These are phyloP conservation scores for Straminergon stramineum DNA, from an alignment of 225 moss, liverwort and hornwort genomes.

Conservation along the genomic window DNA sequence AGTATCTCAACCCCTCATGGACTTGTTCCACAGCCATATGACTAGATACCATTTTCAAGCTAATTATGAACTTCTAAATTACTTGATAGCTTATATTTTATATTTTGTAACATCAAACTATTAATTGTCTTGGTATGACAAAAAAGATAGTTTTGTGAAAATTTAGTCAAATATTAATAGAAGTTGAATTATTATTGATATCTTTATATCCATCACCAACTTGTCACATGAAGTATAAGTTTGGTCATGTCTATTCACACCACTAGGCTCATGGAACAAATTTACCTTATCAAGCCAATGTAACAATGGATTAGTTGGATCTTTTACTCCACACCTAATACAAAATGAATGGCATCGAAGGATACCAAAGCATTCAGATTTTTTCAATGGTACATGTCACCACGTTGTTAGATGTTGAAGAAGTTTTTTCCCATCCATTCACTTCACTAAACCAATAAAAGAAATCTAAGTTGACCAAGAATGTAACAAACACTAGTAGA, in stretches of 20 bases:
- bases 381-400: background rate
- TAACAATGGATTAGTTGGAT: background rate
- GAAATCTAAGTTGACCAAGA: accelerated
- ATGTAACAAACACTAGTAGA: background rate
- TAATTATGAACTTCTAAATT: too few relatives aligned
- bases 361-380: background rate
- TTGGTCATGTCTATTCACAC: background rate
- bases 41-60: too few relatives aligned
- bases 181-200: background rate
- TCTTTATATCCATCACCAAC: background rate
- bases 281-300: background rate
- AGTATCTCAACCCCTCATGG: background rate
- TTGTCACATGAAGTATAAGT: background rate
- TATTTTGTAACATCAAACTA: too few relatives aligned
- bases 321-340: background rate
- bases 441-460: background rate
- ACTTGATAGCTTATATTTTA: too few relatives aligned
- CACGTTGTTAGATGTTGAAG: background rate
- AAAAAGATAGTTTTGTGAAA: background rate
- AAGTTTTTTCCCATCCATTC: background rate
- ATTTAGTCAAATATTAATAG: background rate
- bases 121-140: background rate
- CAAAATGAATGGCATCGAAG: background rate
- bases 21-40: background rate
- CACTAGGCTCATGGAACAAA: background rate